Conservation (phyloP, 805 yeast species). For the Myxozyma mucilagina region DNA sequence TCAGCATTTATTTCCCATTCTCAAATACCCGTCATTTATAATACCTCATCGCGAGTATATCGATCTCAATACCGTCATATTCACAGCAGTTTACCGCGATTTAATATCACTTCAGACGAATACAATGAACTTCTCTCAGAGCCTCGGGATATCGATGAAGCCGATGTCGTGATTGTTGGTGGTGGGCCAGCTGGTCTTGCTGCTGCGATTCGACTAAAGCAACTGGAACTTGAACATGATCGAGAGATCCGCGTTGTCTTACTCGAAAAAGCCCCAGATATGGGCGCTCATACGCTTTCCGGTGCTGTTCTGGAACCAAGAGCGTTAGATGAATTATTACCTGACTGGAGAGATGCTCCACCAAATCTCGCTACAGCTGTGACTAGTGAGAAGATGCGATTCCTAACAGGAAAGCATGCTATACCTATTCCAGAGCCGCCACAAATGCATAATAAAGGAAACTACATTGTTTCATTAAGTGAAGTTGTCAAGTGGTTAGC, state of each 20-base stretch:
- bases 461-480: constrained; percentile 80
- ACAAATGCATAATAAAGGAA: constrained; percentile 78
- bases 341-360: constrained; percentile 51
- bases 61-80: not conserved
- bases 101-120: too few relatives aligned
- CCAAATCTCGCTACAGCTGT: constrained; percentile 62
- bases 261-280: constrained; percentile 86
- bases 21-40: too few relatives aligned
- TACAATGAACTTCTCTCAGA: constrained; percentile 9
- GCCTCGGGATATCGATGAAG: constrained; percentile 72
- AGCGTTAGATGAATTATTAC: constrained; percentile 80
- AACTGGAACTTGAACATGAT: constrained; percentile 60
- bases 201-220: constrained; percentile 87
- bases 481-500: constrained; percentile 79
- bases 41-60: not conserved
- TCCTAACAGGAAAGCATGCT: constrained; percentile 58
- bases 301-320: constrained; percentile 95
- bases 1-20: too few relatives aligned
- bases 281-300: constrained; percentile 88
- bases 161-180: constrained; percentile 94
- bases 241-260: constrained; percentile 82
- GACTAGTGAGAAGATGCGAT: constrained; percentile 70
- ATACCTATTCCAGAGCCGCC: constrained; percentile 91
- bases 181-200: constrained; percentile 98
- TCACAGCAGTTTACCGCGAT: too few relatives aligned